Evolutionary conservation across 257 asterid species (phyloP).

Genomic region (Solanum medicagineum): DNA sequence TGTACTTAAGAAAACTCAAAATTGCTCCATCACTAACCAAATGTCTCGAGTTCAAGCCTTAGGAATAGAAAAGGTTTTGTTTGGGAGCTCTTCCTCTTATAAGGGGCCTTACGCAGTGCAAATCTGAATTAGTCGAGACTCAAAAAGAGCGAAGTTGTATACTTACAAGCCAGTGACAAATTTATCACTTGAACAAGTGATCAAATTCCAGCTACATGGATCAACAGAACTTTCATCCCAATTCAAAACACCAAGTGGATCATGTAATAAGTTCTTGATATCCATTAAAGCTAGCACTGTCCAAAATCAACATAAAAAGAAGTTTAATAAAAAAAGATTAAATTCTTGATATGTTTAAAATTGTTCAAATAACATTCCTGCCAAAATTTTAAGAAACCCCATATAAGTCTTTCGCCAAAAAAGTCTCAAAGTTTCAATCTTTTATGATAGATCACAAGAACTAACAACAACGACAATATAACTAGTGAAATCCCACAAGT

Average conservation of each 20-base stretch:
- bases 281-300: slow-evolving; percentile 84
- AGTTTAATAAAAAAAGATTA: background rate
- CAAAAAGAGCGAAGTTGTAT: background rate
- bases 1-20: background rate
- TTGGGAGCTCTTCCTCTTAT: background rate
- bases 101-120: background rate
- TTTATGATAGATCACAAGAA: background rate
- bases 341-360: background rate
- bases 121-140: too few relatives aligned
- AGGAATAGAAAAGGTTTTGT: background rate
- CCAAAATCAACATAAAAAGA: background rate
- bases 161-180: slow-evolving; percentile 62
- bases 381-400: background rate
- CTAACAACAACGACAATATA: slow-evolving; percentile 23
- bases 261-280: slow-evolving; percentile 47
- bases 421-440: background rate
- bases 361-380: background rate
- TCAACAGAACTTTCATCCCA: slow-evolving; percentile 84
- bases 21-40: background rate
- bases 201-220: slow-evolving; percentile 92
- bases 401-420: background rate
- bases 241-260: slow-evolving; percentile 59
- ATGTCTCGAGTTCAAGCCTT: background rate
- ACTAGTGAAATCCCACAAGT: too few relatives aligned
- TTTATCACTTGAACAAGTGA: slow-evolving; percentile 52